Base-by-base conservation (phyloP, 805 yeast species). In the Starmera quercuum region DNA sequence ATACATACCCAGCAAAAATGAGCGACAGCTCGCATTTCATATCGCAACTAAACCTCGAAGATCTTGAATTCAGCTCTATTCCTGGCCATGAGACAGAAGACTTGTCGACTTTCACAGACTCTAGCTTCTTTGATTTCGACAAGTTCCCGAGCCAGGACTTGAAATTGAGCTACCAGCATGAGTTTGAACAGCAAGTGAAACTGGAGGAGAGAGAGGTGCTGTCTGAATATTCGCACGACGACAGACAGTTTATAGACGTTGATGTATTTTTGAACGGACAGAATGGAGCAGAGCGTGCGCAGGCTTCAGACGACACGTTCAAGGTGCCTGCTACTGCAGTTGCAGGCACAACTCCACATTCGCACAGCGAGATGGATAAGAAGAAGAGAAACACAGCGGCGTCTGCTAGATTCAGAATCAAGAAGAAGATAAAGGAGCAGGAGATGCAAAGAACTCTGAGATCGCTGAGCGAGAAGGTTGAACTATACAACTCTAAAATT, bases 361-460 rank as follows among this genome's bases (percentile, higher is more conserved):
- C 22, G 6, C 22, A 19, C 20, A 13, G 33, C 7, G 46, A 45
- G 24, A 32, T 34, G 6, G 79, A 74, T 40, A 76, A 75, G 47
- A 63, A 77, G 40, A 60, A 71, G 37, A 60, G 81, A 41, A 76
- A 75, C 49, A 74, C 83, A 2, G 75, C 76, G 5, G 85, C 85
- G 0, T 68, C 76, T 29, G 83, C 83, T 1, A 56, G 82, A 33
- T 78, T 78, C 54, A 56, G 84, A 42, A 61, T 72, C 29, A 78
- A 77, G 56, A 75, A 75, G 64, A 76, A 75, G 50, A 47, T 68
- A 40, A 73, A 64, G 49, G 81, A 75, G 44, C 68, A 66, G 45
- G 74, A 74, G 47, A 69, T 78, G 77, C 78, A 73, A 43, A 58
- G 57, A 29, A 64, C 58, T 29, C 63, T 74, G 14, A 49, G 47